Percentiles rank a stretch among this genome's conserved stretches.
phyloP scores from a whole-genome alignment of 345 rosid genomes.

The Ceriops tagal region DNA sequence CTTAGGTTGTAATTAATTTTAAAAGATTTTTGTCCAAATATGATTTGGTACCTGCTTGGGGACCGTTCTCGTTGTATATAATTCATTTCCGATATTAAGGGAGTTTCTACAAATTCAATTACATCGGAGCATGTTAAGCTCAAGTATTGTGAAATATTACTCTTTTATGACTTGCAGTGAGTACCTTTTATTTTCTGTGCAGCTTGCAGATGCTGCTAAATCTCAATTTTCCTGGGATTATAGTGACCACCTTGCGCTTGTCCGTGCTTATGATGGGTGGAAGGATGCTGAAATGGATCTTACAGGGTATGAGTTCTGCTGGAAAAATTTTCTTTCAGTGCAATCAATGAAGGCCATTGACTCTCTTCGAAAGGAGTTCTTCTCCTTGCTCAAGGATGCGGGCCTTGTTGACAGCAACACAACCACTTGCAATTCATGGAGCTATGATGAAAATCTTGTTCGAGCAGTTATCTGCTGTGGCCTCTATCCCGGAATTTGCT shows the following conservation, averaged over 20 bases:
- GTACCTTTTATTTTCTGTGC: constrained; percentile 22
- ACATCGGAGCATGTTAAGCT: too few relatives aligned
- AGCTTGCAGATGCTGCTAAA: constrained; percentile 93
- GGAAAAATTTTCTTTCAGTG: constrained; percentile 80
- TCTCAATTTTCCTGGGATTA: constrained; percentile 68
- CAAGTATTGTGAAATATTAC: not conserved
- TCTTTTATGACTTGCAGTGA: not conserved
- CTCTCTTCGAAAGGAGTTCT: constrained; percentile 78
- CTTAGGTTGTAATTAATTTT: too few relatives aligned
- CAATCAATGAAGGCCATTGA: constrained; percentile 92
- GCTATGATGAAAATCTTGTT: constrained; percentile 51
- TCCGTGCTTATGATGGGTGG: constrained; percentile 88
- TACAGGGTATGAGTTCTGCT: constrained; percentile 78
- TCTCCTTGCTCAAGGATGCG: constrained; percentile 70
- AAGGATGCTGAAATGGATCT: constrained; percentile 64
- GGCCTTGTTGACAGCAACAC: constrained; percentile 62
- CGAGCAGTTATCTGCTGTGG: constrained; percentile 89
- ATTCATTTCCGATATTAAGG: too few relatives aligned
- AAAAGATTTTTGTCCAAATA: too few relatives aligned
- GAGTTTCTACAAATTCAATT: too few relatives aligned
- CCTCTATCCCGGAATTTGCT: constrained; percentile 81
- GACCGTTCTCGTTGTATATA: too few relatives aligned
- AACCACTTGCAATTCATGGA: constrained; percentile 46
- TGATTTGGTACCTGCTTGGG: too few relatives aligned
- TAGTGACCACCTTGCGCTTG: constrained; percentile 90